Evolutionary conservation across 768 basidiomycete genomes (phyloP).

Genomic region (Xanthoconium stramineum): DNA sequence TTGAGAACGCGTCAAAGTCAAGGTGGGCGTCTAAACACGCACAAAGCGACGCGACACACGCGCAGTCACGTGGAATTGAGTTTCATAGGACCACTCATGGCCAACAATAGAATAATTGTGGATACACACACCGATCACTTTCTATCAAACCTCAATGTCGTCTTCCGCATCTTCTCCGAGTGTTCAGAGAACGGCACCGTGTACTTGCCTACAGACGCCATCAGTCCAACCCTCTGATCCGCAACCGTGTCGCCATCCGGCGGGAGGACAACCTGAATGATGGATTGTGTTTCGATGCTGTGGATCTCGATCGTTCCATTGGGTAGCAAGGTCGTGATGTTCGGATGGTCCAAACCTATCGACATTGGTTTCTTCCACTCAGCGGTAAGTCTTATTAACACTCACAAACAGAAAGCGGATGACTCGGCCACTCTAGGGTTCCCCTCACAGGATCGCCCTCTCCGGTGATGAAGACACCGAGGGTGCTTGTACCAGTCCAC

Average conservation of each 20-base stretch:
- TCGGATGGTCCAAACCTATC: slow-evolving; percentile 77
- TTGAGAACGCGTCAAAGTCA: slow-evolving; percentile 9
- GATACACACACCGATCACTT: slow-evolving; percentile 25
- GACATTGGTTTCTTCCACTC: not conserved
- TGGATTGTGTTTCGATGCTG: slow-evolving; percentile 66
- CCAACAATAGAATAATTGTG: slow-evolving; percentile 9
- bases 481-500: slow-evolving; percentile 75
- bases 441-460: slow-evolving; percentile 88
- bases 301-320: slow-evolving; percentile 82
- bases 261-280: slow-evolving; percentile 65
- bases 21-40: slow-evolving; percentile 13
- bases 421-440: slow-evolving; percentile 79
- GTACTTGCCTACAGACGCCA: slow-evolving; percentile 35
- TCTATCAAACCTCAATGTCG: slow-evolving; percentile 27
- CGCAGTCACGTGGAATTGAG: slow-evolving; percentile 25
- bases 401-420: slow-evolving; percentile 76
- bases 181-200: slow-evolving; percentile 41
- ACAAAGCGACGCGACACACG: slow-evolving; percentile 20
- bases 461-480: slow-evolving; percentile 84
- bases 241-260: slow-evolving; percentile 29
- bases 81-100: not conserved
- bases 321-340: slow-evolving; percentile 72
- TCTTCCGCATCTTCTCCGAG: slow-evolving; percentile 38
- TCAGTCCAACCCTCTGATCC: slow-evolving; percentile 30
- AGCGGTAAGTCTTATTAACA: slow-evolving; percentile 12